These are phyloP conservation scores for Ustilago xerochloae DNA, from an alignment of 1,284 basidiomycete genomes.

Conservation along the genomic window DNA sequence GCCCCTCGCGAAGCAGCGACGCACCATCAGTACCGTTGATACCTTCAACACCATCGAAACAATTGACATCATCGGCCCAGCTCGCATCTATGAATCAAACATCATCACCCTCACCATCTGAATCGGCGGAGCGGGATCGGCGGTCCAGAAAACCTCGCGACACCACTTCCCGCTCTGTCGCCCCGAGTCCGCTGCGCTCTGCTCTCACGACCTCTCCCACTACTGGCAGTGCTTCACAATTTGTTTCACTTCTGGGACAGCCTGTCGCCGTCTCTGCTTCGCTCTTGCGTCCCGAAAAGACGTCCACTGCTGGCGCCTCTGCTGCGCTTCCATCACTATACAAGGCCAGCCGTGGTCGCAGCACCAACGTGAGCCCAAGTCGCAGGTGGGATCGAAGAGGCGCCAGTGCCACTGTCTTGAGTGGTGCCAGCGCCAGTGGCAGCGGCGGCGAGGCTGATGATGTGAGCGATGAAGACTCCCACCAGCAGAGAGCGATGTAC, in stretches of 20 bases:
- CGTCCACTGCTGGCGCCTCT: conserved; percentile 16
- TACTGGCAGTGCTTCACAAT: conserved; percentile 32
- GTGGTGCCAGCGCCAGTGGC: conserved; percentile 42
- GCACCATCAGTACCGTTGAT: too few relatives aligned
- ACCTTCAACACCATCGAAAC: background rate
- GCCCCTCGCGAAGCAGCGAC: background rate
- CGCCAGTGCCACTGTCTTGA: conserved; percentile 48
- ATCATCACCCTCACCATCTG: background rate
- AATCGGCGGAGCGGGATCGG: conserved; percentile 1
- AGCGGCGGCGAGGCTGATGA: conserved; percentile 43
- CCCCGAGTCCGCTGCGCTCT: conserved; percentile 23
- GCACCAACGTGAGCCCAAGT: conserved; percentile 50
- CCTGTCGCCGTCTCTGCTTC: conserved; percentile 33
- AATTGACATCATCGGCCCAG: background rate
- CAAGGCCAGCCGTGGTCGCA: conserved; percentile 49
- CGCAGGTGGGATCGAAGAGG: conserved; percentile 52
- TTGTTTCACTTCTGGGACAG: conserved; percentile 31
- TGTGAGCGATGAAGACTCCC: conserved; percentile 22
- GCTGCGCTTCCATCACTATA: conserved; percentile 44
- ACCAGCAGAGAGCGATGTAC: background rate
- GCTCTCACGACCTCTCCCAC: conserved; percentile 17
- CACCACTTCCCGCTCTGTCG: conserved; percentile 19
- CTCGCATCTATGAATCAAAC: background rate
- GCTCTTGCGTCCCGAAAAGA: conserved; percentile 26
- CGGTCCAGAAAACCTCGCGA: conserved; percentile 16